Conservation (phyloP, 495 filamentous ascomycete species). For the Neurospora sp. region DNA sequence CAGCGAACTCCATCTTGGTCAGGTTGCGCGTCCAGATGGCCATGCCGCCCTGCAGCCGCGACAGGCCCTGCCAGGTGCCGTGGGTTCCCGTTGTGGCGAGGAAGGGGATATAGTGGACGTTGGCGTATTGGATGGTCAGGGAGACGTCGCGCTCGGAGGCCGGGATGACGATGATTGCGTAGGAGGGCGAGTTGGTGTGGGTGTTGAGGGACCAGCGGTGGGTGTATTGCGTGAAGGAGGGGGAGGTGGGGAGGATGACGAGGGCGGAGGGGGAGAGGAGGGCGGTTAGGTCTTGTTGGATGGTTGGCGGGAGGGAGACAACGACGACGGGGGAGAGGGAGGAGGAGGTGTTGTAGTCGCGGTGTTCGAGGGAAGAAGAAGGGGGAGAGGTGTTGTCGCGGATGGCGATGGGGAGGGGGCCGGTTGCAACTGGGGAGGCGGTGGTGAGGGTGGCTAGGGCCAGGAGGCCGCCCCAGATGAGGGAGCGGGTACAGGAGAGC, state of each 20-base stretch:
- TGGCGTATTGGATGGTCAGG: conserved; percentile 36
- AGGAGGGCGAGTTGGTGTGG: conserved; percentile 21
- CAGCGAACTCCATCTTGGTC: conserved; percentile 27
- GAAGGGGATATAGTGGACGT: conserved; percentile 36
- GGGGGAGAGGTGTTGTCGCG: neutral
- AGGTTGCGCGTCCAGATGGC: conserved; percentile 36
- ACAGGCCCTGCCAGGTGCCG: conserved; percentile 28
- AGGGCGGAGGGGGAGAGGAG: neutral
- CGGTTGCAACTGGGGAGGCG: neutral
- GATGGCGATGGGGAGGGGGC: neutral
- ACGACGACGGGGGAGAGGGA: neutral
- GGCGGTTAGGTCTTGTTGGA: neutral
- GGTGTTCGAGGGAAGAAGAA: neutral
- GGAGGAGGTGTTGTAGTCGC: neutral
- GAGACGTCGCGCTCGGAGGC: conserved; percentile 42
- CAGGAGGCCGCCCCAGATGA: neutral
- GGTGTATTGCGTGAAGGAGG: neutral
- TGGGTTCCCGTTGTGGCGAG: conserved; percentile 40
- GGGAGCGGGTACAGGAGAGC: neutral
- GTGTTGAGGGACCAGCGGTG: conserved; percentile 6
- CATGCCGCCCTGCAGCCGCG: conserved; percentile 34
- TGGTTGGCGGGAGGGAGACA: neutral
- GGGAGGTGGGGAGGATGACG: conserved; percentile 1
- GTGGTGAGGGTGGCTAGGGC: neutral
- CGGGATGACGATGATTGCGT: conserved; percentile 35